phyloP scores from a whole-genome alignment of 192 early-diverging fungal species.

The Entomortierella lignicola region DNA sequence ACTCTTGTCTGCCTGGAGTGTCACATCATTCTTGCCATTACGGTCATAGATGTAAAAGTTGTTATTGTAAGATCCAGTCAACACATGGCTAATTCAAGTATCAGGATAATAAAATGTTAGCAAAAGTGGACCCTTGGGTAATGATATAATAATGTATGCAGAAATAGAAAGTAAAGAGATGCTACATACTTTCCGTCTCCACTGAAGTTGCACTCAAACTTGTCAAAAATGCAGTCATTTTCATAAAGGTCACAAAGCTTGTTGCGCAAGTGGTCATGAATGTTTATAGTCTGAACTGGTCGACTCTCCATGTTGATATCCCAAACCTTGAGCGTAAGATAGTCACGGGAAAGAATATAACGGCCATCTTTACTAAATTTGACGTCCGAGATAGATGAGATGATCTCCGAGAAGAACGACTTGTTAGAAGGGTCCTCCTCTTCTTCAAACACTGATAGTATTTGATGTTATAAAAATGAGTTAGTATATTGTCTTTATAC shows the following conservation, averaged over 20 bases:
- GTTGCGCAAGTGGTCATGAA: constrained; percentile 94
- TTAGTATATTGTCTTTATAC: too few relatives aligned
- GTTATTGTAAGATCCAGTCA: constrained; percentile 99
- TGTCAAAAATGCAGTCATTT: constrained; percentile 99
- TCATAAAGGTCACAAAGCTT: constrained; percentile 99
- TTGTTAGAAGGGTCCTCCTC: constrained; percentile 93
- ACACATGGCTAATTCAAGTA: constrained; percentile 66
- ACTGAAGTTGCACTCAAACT: constrained; percentile 98
- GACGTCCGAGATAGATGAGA: constrained; percentile 96
- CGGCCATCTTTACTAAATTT: constrained; percentile 96
- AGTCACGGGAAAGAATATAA: constrained; percentile 97
- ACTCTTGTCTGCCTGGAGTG: constrained; percentile 97
- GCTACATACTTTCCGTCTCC: constrained; percentile 89
- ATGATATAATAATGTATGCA: background rate
- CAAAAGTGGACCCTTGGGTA: background rate
- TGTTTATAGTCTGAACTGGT: constrained; percentile 96
- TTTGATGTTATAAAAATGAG: too few relatives aligned
- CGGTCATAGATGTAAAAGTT: constrained; percentile 97
- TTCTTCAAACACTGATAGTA: constrained; percentile 85
- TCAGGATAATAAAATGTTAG: background rate
- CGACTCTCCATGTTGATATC: constrained; percentile 97
- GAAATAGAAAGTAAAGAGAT: background rate
- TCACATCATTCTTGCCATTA: constrained; percentile 81
- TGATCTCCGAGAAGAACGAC: constrained; percentile 99
- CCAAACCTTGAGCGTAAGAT: constrained; percentile 98